Base-by-base conservation (phyloP, 306 rosid genomes). In the Sechiopsis laciniata region DNA sequence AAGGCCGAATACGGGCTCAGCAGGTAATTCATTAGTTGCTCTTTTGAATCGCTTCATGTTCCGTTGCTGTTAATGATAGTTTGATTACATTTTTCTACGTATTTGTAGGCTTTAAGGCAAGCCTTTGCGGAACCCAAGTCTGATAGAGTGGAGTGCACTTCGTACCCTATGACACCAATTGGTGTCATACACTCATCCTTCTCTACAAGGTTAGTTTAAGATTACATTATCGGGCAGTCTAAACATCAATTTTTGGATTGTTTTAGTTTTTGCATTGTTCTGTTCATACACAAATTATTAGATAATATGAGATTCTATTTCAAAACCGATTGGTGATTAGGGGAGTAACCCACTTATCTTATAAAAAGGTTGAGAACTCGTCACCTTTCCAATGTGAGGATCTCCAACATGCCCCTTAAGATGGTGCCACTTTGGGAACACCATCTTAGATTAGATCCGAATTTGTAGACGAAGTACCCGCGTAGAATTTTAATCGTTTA, bases 1-100 rank as follows among this genome's bases (percentile, higher is more conserved):
- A 87, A 83, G 98, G 97, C 64, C 96, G 98, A 75, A 89, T 94
- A 78, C 90, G 88, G 77, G 94, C 97, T 67, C 98, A 94, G 78
- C 91, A 88, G 97, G 97, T 90, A 51, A 17, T 60, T 60, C 66
- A 13, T 52, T 26, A 24, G 24, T 10, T 9, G 13, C 55, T 60
- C 35, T 20, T 60, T 51, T 51, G 50, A 24, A 7, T 22, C 22
- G 50, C 20, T 55, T 53, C 9, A 3, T 57, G 55, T 42, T 67
- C 7, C 19, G 7, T 16, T 69, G 13, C 10, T 76, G 35, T 42
- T 59, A n/a, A 9, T 57, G 14, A 48, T 78, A 22, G 70, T 57
- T 82, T 35, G 10, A 20, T 71, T 45, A 40, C 22, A 48, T 1
- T 55, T 51, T 48, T 58, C 69, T 3, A 22, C 54, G 4, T 12